Percentiles rank a stretch among this genome's conserved stretches.
Conservation (phyloP, 805 yeast genomes). For the Candida lessepsii region DNA sequence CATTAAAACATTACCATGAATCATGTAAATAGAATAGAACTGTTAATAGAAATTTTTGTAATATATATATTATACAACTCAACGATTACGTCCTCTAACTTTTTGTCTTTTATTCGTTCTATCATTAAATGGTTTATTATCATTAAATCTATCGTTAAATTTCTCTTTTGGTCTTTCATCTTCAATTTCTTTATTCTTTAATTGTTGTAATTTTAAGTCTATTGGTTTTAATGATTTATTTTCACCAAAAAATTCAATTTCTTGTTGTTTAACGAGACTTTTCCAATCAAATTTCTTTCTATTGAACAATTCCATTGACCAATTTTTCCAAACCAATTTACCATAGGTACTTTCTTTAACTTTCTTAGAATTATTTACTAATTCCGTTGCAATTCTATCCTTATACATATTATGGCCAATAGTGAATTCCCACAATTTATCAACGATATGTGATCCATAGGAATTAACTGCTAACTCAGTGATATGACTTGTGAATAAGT, state of each 20-base stretch:
- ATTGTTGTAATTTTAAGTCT: constrained; percentile 40
- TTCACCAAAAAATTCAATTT: constrained; percentile 26
- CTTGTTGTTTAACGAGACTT: constrained; percentile 49
- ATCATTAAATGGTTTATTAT: constrained; percentile 2
- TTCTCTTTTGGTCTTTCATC: constrained; percentile 8
- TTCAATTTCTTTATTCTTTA: constrained; percentile 26
- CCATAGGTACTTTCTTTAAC: constrained; percentile 89
- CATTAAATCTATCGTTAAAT: constrained; percentile 4
- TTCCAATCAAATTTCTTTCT: constrained; percentile 86
- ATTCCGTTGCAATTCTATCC: constrained; percentile 76
- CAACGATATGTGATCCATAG: constrained; percentile 89
- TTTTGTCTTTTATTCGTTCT: constrained; percentile 8
- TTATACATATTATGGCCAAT: constrained; percentile 76
- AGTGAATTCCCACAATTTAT: constrained; percentile 78
- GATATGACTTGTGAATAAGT: constrained; percentile 53
- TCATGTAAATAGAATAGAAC: constrained; percentile 8
- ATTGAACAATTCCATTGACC: constrained; percentile 79
- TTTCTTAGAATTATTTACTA: constrained; percentile 55
- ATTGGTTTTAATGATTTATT: constrained; percentile 27
- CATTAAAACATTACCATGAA: constrained; percentile 12
- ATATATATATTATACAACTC: neutral
- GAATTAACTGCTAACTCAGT: constrained; percentile 75
- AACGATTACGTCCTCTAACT: constrained; percentile 19
- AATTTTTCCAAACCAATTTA: constrained; percentile 89
- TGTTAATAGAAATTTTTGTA: constrained; percentile 5